Percentiles rank a stretch among this genome's conserved stretches.
Conservation (phyloP, 1,139 yeast species). For the Hyphopichia wangnamkhiaoensis region DNA sequence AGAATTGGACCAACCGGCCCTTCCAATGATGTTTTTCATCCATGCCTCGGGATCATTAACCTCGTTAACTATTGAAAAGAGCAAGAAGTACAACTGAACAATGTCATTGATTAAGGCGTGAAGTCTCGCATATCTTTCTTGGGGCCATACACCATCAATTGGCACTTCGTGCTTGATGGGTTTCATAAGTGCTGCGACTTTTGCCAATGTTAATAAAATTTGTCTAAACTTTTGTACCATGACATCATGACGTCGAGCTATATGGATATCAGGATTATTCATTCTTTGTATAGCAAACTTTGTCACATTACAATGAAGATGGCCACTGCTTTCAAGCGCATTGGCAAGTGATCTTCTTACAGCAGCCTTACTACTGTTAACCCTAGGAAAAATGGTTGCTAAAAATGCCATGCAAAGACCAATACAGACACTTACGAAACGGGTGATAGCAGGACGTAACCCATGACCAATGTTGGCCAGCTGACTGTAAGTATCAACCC, state of each 20-base stretch:
- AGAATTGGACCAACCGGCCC: slow-evolving; percentile 35
- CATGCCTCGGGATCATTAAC: slow-evolving; percentile 29
- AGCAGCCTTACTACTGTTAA: slow-evolving; percentile 31
- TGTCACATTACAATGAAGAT: slow-evolving; percentile 31
- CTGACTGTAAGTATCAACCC: slow-evolving; percentile 25
- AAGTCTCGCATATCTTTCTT: slow-evolving; percentile 25
- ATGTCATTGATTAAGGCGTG: slow-evolving; percentile 28
- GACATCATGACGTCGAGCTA: slow-evolving; percentile 24
- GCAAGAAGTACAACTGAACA: slow-evolving; percentile 27
- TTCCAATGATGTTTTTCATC: slow-evolving; percentile 26
- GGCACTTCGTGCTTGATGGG: slow-evolving; percentile 35
- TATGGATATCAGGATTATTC: slow-evolving; percentile 21
- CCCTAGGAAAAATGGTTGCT: slow-evolving; percentile 33
- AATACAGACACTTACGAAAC: slow-evolving; percentile 30
- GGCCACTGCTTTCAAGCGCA: slow-evolving; percentile 27
- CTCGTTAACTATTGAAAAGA: slow-evolving; percentile 26
- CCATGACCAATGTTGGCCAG: slow-evolving; percentile 30
- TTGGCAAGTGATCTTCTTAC: slow-evolving; percentile 26
- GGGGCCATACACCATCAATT: slow-evolving; percentile 39
- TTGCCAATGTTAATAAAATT: slow-evolving; percentile 23
- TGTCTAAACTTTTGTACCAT: slow-evolving; percentile 24
- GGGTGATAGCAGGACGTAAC: slow-evolving; percentile 26
- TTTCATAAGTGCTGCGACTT: slow-evolving; percentile 17
- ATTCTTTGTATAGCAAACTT: slow-evolving; percentile 28
- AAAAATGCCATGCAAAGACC: slow-evolving; percentile 34